Base-by-base conservation (phyloP, 1,139 yeast species). In the Kluyveromyces marxianus region DNA sequence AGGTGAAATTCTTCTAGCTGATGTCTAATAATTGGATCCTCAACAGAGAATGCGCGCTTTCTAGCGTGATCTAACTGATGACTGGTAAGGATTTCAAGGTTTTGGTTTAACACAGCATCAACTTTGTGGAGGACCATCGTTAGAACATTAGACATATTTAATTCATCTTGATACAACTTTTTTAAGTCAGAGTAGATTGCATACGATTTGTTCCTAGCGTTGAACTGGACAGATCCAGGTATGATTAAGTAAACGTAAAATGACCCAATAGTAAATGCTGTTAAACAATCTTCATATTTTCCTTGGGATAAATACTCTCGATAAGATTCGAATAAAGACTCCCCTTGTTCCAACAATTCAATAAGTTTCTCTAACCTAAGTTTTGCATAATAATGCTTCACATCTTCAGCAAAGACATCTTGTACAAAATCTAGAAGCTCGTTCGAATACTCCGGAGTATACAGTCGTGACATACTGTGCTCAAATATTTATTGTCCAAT, bases 171-270 rank as follows among this genome's bases (percentile, higher is more conserved):
- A 44, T 59, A 68, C 37, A 65, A 42, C 44, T 55, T 62, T 47
- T 63, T 66, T 42, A 67, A 49, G 5, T 64, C 63, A 14, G 59
- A 53, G 38, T 67, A 68, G n/a, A 68, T 54, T 25, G 64, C 63
- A 45, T 61, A 65, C 46, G 68, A 65, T 49, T 65, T 67, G 49
- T 68, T 67, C 49, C 63, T 66, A 25, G 69, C 56, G 45, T 67
- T 69, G 45, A 67, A 69, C 49, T 68, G 70, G 35, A 63, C 64
- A 2, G 70, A 67, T 34, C 54, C 60, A 10, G 72, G 72, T 14
- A 69, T 62, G 21, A 68, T 62, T 30, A 65, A 49, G 49, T 58
- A 66, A 3, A 69, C 47, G 44, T 66, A 66, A 48, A 64, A 64
- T 36, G 67, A 57, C 1, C 71, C 71, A 4, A 65, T 57, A 4